These are phyloP conservation scores for Emergomyces orientalis DNA, from an alignment of 2,329 filamentous ascomycete genomes.

Conservation along the genomic window DNA sequence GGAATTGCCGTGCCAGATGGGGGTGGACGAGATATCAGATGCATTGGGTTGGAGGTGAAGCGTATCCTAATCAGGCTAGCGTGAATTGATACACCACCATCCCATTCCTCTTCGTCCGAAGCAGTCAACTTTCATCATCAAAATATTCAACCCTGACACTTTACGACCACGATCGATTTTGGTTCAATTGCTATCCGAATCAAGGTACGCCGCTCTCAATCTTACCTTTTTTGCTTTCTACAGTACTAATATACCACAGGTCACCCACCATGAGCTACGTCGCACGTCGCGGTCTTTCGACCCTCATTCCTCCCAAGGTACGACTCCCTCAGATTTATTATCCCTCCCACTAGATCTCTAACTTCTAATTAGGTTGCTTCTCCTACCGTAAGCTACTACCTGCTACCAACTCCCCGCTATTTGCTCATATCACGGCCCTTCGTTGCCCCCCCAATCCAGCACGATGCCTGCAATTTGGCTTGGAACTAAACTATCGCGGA, in stretches of 20 bases:
- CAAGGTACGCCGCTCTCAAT: slow-evolving; percentile 20
- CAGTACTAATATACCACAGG: slow-evolving; percentile 17
- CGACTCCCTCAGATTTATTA: slow-evolving; percentile 19
- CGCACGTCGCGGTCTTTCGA: slow-evolving; percentile 83
- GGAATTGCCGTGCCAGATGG: neutral
- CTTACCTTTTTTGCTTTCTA: neutral
- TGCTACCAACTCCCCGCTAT: neutral
- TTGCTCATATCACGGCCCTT: slow-evolving; percentile 4
- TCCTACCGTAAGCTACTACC: slow-evolving; percentile 58
- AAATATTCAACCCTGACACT: slow-evolving; percentile 15
- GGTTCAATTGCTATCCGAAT: slow-evolving; percentile 26
- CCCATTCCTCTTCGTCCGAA: slow-evolving; percentile 13
- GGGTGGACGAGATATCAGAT: neutral
- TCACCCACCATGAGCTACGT: slow-evolving; percentile 79
- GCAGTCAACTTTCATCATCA: slow-evolving; percentile 4
- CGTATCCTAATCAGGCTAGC: slow-evolving; percentile 30
- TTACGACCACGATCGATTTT: slow-evolving; percentile 26
- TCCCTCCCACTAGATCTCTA: slow-evolving; percentile 26
- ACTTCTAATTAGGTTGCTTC: slow-evolving; percentile 59
- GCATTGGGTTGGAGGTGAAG: neutral
- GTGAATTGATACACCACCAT: slow-evolving; percentile 20
- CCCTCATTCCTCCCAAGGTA: slow-evolving; percentile 99
- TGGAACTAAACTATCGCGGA: neutral
- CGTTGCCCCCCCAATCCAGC: slow-evolving; percentile 1
- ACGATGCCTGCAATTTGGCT: neutral